Evolutionary conservation across 2,329 filamentous ascomycete species (phyloP).

Genomic region (Gnomoniopsis sp.): DNA sequence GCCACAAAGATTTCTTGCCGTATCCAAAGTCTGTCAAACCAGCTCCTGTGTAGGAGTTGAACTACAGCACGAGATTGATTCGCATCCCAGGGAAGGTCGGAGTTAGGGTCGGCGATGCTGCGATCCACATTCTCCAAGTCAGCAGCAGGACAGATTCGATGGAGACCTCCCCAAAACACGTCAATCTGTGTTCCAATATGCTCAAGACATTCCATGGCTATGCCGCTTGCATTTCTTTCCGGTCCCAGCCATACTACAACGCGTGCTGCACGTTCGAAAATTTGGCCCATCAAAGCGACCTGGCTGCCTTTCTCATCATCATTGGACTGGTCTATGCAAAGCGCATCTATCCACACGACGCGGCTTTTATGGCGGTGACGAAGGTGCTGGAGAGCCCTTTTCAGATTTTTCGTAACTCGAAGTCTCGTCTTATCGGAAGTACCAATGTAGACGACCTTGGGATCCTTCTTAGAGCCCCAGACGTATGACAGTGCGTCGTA

Average conservation of each 20-base stretch:
- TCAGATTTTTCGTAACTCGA: background rate
- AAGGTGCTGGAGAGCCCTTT: background rate
- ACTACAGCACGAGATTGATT: no score
- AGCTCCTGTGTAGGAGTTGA: no score
- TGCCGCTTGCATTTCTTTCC: background rate
- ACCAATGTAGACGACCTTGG: background rate
- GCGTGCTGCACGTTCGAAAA: background rate
- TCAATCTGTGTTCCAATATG: no score
- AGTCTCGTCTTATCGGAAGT: background rate
- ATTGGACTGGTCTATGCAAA: constrained; percentile 6
- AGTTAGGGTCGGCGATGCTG: no score
- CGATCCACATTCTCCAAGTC: no score
- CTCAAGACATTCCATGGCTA: no score
- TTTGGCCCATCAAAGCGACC: background rate
- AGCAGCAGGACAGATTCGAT: no score
- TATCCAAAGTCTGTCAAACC: no score
- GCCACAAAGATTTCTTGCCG: no score
- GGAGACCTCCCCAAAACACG: no score
- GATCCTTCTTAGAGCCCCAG: background rate
- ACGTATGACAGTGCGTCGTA: background rate
- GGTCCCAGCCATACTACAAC: constrained; percentile 4
- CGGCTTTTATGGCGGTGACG: background rate
- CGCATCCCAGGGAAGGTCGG: no score
- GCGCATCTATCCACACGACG: background rate
- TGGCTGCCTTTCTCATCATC: background rate